phyloP scores from a whole-genome alignment of 1,284 basidiomycete species.

The Rhizoctonia solani region DNA sequence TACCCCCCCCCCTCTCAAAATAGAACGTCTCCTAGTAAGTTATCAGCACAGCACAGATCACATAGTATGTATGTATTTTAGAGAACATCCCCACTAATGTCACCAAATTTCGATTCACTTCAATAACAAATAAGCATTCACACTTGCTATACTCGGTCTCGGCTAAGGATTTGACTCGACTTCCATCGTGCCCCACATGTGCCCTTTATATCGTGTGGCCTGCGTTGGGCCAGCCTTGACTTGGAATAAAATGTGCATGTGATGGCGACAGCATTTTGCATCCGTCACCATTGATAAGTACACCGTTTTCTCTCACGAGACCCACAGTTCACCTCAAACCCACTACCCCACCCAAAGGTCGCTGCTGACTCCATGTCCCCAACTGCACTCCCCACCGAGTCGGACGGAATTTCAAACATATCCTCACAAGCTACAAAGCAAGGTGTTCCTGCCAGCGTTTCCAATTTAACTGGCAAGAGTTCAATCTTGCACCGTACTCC shows the following conservation, averaged over 20 bases:
- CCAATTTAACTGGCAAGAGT: constrained; percentile 24
- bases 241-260: neutral
- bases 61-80: neutral
- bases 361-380: constrained; percentile 32
- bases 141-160: constrained; percentile 5
- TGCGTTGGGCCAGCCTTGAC: neutral
- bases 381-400: constrained; percentile 8
- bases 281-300: constrained; percentile 11
- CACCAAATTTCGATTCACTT: neutral
- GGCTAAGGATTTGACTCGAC: constrained; percentile 30
- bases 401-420: neutral
- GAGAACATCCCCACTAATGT: neutral
- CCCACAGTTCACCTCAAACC: neutral
- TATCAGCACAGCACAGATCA: neutral
- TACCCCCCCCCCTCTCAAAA: neutral
- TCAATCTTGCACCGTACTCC: constrained; percentile 51
- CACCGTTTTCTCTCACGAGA: constrained; percentile 28
- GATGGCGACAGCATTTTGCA: neutral
- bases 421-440: constrained; percentile 28
- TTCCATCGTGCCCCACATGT: neutral
- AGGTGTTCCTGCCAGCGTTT: constrained; percentile 24
- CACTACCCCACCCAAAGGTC: constrained; percentile 9
- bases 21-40: neutral
- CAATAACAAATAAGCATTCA: neutral
- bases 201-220: neutral